Percentiles rank a stretch among this genome's conserved stretches.
Evolutionary conservation across 208 protist genomes (phyloP).

Genomic region (Angomonas ambiguus): DNA sequence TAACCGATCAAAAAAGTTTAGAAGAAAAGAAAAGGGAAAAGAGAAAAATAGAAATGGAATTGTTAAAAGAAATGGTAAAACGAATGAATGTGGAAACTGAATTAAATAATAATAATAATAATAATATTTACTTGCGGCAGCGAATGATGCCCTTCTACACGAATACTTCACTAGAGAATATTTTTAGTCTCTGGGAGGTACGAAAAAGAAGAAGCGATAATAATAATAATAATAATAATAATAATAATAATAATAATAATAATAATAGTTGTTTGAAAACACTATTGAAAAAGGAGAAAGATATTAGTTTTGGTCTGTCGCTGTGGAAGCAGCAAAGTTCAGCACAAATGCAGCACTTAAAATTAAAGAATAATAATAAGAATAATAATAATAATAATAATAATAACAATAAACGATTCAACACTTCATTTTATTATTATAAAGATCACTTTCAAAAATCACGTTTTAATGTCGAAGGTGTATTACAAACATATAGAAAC

Average conservation of each 20-base stretch:
- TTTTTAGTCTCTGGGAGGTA: background rate
- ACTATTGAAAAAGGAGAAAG: background rate
- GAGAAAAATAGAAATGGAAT: background rate
- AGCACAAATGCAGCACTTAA: no score
- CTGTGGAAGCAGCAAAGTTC: no score
- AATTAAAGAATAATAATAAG: no score
- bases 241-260: background rate
- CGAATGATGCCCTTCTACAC: background rate
- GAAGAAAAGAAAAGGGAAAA: background rate
- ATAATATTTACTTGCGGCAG: background rate
- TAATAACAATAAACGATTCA: no score
- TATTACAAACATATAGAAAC: no score
- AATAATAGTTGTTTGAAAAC: background rate
- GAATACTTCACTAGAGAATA: background rate
- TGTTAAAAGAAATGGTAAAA: background rate
- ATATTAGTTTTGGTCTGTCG: no score
- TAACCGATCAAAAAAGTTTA: background rate
- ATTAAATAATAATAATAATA: background rate
- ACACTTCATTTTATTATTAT: no score
- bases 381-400: no score
- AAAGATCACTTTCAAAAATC: no score
- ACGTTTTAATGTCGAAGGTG: no score
- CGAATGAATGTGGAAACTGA: background rate
- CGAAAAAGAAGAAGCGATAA: background rate
- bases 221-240: constrained; percentile 7